Evolutionary conservation across 768 basidiomycete genomes (phyloP), one percentile per base, ranked within the genome.

Genomic region (Trametes sanguinea): DNA sequence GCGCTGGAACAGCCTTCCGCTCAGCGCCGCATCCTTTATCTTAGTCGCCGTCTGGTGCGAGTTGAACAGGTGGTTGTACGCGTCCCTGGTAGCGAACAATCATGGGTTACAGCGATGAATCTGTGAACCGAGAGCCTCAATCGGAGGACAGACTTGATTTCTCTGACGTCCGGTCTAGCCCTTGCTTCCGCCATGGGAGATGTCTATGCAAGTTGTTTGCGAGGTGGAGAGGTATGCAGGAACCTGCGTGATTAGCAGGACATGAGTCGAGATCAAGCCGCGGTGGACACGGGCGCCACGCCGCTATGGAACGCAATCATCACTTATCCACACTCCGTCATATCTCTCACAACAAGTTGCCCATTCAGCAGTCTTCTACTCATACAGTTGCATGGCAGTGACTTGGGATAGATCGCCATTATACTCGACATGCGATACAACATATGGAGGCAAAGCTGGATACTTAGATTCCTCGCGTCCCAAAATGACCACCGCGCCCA

Each of bases 11-110:
- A 93, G 72, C 14, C 83, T 81, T 68, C 86, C 86, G 60, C 82
- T 80, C 14, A 89, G 74, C 10, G 85, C 82, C 39, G 82, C 79
- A 72, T 94, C 89, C 71, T 83, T 85, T 64, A 90, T 74, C 73
- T 87, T 89, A 46, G 85, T 81, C 33, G 88, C 76, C 53, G 83
- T 81, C 45, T 72, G 70, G 39, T 82, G 82, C 50, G 83, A 80
- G 47, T 77, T 77, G 72, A 92, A 82, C 50, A 83, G 71, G 52
- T 73, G 68, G 59, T 78, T 74, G 64, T 80, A 84, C 52, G 78
- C 70, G 51, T 67, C 67, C 69, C 82, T 83, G 65, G 62, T 55
- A 61, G 60, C 63, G 60, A 66, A 66, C 53, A 53, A 62, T 60
- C 22, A 60, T 52, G 48, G 64, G 67, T 70, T 68, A 69, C 66